A percentile compares a stretch with the other conserved stretches of the same genome.
These are phyloP conservation scores for Apiospora hydei DNA, from an alignment of 2,329 filamentous ascomycete species.

Conservation along the genomic window DNA sequence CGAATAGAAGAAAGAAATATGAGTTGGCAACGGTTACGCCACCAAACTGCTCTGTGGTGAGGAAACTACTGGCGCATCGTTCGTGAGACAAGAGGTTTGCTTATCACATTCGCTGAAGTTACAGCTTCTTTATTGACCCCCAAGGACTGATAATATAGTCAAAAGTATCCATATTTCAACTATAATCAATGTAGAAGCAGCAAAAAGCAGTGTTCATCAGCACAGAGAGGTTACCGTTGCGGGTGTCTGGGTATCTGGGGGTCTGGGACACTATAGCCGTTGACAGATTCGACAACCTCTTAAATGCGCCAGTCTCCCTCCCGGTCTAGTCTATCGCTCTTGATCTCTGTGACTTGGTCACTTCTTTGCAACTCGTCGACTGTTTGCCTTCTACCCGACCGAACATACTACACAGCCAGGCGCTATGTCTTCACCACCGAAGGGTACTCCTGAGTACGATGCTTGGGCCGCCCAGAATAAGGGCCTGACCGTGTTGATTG, in stretches of 20 bases:
- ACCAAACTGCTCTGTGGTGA: background rate
- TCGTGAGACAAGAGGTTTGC: background rate
- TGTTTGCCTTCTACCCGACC: background rate
- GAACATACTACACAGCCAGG: background rate
- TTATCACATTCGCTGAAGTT: background rate
- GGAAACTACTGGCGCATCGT: background rate
- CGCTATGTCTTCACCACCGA: slow-evolving; percentile 20
- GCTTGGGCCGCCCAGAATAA: slow-evolving; percentile 15
- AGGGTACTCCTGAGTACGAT: background rate
- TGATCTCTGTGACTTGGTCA: background rate
- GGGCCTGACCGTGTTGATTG: slow-evolving; percentile 43
- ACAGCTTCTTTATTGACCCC: background rate
- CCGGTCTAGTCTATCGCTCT: background rate
- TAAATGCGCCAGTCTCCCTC: background rate
- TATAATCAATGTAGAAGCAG: background rate
- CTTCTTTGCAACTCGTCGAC: background rate
- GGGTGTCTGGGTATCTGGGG: background rate
- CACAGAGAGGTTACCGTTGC: background rate
- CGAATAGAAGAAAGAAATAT: background rate
- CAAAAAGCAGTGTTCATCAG: background rate
- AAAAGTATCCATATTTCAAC: background rate
- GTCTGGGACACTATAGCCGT: background rate
- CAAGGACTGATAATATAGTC: background rate
- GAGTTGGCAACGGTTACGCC: background rate
- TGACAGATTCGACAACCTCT: background rate